A percentile compares a stretch with the other conserved stretches of the same genome.
Evolutionary conservation across 495 filamentous ascomycete species (phyloP).

Genomic region (Symbiotaphrina buchneri): DNA sequence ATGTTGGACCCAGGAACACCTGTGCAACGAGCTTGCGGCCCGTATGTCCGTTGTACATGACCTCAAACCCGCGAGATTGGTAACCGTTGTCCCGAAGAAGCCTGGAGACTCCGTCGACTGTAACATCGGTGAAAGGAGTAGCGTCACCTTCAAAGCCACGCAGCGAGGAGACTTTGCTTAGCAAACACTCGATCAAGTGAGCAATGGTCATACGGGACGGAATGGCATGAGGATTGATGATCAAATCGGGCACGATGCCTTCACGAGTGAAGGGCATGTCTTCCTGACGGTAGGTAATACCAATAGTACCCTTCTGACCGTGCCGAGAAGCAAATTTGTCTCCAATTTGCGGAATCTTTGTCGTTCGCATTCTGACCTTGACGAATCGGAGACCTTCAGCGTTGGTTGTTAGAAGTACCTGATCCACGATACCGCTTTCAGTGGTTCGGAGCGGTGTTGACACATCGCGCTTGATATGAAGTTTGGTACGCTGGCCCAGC

Average conservation of each 20-base stretch:
- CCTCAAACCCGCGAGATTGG: conserved; percentile 89
- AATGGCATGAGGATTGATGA: conserved; percentile 99
- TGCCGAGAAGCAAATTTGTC: conserved; percentile 99
- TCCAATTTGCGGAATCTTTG: conserved; percentile 94
- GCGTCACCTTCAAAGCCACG: conserved; percentile 90
- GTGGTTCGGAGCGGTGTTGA: conserved; percentile 88
- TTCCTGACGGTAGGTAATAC: conserved; percentile 90
- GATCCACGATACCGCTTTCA: conserved; percentile 89
- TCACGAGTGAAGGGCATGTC: conserved; percentile 97
- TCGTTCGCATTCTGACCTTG: conserved; percentile 92
- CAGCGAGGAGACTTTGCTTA: conserved; percentile 81
- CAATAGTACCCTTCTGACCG: conserved; percentile 97
- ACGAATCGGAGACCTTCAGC: conserved; percentile 77
- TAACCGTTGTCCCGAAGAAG: conserved; percentile 84
- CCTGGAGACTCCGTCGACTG: conserved; percentile 77
- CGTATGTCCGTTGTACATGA: conserved; percentile 98
- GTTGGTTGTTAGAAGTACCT: conserved; percentile 82
- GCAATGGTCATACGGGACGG: conserved; percentile 99
- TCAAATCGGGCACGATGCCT: conserved; percentile 80
- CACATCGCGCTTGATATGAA: conserved; percentile 81
- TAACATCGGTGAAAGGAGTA: conserved; percentile 95
- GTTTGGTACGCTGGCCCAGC: conserved; percentile 71
- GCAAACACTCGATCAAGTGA: conserved; percentile 96
- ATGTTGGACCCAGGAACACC: conserved; percentile 92
- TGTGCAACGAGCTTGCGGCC: conserved; percentile 81